Evolutionary conservation across 2,329 filamentous ascomycete genomes (phyloP).

Genomic region (Trichoderma sp.): DNA sequence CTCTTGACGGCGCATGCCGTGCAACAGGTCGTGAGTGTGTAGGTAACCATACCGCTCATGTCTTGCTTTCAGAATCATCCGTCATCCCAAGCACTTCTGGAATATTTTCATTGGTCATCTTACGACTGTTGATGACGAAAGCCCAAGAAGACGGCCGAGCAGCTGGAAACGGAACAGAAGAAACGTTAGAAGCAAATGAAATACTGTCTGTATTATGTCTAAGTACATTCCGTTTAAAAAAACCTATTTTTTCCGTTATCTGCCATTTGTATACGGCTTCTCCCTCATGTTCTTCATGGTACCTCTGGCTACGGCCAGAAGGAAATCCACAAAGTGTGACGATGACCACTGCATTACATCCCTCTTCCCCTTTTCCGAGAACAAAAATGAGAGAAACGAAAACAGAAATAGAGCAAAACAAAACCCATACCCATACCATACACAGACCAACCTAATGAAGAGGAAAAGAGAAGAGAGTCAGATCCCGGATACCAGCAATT

Average conservation of each 20-base stretch:
- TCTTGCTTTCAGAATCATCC: not conserved
- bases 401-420: not conserved
- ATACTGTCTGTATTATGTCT: not conserved
- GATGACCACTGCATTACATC: not conserved
- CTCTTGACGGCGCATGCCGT: conserved; percentile 18
- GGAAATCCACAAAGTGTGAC: not conserved
- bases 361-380: not conserved
- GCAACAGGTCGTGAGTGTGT: not conserved
- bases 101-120: not conserved
- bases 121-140: conserved; percentile 54
- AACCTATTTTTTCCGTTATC: not conserved
- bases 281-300: not conserved
- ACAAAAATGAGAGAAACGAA: not conserved
- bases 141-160: conserved; percentile 85
- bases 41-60: not conserved
- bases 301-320: not conserved
- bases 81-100: not conserved
- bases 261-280: not conserved
- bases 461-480: not conserved
- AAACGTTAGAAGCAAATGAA: conserved; percentile 70
- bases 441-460: not conserved
- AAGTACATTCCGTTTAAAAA: not conserved
- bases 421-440: not conserved
- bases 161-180: conserved; percentile 88
- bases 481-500: not conserved